Evolutionary conservation across 2,329 filamentous ascomycete species (phyloP).

Genomic region (Coniella vitis): DNA sequence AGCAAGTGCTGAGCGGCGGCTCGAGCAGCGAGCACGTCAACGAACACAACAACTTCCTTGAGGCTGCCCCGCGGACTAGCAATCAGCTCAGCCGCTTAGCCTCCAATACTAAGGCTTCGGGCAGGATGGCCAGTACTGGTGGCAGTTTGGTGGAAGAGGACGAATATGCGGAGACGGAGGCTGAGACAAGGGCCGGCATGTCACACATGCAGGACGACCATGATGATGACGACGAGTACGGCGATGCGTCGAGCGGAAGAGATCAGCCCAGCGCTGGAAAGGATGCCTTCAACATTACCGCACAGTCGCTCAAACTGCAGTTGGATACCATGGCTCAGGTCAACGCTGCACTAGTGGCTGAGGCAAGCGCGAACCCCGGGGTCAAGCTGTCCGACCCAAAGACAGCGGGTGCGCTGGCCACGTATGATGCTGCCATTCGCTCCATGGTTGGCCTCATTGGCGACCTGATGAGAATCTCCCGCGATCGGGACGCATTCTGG

Average conservation of each 20-base stretch:
- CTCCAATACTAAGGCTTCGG: constrained; percentile 28
- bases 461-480: constrained; percentile 84
- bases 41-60: constrained; percentile 46
- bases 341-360: constrained; percentile 69
- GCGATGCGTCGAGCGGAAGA: constrained; percentile 72
- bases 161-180: constrained; percentile 12
- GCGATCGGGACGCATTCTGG: constrained; percentile 94
- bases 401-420: constrained; percentile 68
- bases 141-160: constrained; percentile 49
- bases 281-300: constrained; percentile 94
- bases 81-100: constrained; percentile 37
- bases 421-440: constrained; percentile 83
- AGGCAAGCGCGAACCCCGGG: constrained; percentile 62
- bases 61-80: constrained; percentile 34
- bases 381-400: constrained; percentile 70
- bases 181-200: constrained; percentile 20
- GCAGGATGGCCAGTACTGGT: constrained; percentile 36
- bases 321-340: constrained; percentile 85
- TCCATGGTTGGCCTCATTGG: constrained; percentile 80
- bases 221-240: constrained; percentile 71
- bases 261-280: constrained; percentile 71
- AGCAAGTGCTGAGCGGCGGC: constrained; percentile 47
- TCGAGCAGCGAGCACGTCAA: constrained; percentile 41
- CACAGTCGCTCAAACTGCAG: constrained; percentile 88
- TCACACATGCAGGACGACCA: constrained; percentile 40